Evolutionary conservation across 805 yeast genomes (phyloP), one percentile per base, ranked within the genome.

Genomic region (Saturnispora kantuleensis): DNA sequence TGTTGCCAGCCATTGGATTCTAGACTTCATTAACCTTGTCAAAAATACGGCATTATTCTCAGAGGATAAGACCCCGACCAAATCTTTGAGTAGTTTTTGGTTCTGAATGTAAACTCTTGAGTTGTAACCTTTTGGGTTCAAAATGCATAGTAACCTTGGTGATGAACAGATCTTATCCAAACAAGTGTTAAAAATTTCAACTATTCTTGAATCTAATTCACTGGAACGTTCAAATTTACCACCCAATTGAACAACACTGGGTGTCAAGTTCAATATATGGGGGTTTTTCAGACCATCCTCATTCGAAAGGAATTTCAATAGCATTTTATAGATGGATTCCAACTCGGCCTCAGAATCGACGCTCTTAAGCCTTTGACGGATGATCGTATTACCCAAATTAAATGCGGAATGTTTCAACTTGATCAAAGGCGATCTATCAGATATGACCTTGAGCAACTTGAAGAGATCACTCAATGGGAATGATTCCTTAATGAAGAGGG

Each of bases 81-180:
- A 29, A n/a, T 38, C 37, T 16, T 37, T 35, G n/a, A 50, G 29
- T 34, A 46, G 21, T 12, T 17, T 18, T 26, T 48, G 49, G 13
- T 35, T n/a, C 26, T 39, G 35, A 9, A 50, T 32, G 32, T 50
- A 50, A 7, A 47, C 36, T 12, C 38, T 41, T 2, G 53, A 48
- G 9, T 44, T 18, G 29, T 46, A 50, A 12, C 43, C 43, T 37
- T 46, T 50, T 1, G 51, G 51, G 35, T 50, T 50, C 16, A 48
- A 18, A 3, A 38, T 10, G 13, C 34, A 15, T 21, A 50, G 40
- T n/a, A 34, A 21, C 12, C 28, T 35, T 15, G 51, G 46, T n/a
- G 46, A 38, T 17, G 12, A 32, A 39, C 49, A 50, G 4, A 46
- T 32, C 12, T 33, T 13, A 39, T 48, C 51, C 36, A 50, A 30